phyloP scores from a whole-genome alignment of 2,329 filamentous ascomycete genomes.

The Pseudofabraea citricarpa region DNA sequence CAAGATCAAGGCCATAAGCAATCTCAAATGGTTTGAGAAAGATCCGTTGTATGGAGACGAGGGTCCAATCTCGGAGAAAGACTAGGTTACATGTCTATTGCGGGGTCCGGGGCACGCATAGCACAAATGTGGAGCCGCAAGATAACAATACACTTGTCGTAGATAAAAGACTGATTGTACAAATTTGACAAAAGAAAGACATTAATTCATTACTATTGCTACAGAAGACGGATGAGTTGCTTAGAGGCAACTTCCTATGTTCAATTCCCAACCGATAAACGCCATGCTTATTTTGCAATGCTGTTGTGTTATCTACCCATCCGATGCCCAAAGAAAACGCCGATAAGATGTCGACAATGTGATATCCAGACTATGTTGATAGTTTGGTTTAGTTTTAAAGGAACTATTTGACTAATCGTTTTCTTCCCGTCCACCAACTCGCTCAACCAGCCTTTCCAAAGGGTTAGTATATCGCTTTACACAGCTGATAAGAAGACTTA shows the following conservation, averaged over 20 bases:
- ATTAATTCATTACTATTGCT: conserved; percentile 9
- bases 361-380: not conserved
- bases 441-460: conserved; percentile 43
- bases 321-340: not conserved
- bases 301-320: too few relatives aligned
- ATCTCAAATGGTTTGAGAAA: conserved; percentile 50
- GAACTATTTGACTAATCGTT: conserved; percentile 17
- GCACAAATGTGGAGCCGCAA: not conserved
- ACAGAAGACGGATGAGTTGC: too few relatives aligned
- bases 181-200: not conserved
- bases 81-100: too few relatives aligned
- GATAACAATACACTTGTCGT: not conserved
- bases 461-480: not conserved
- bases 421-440: conserved; percentile 51
- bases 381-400: conserved; percentile 3
- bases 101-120: not conserved
- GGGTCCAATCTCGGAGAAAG: conserved; percentile 36
- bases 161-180: too few relatives aligned
- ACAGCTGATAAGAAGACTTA: conserved; percentile 23
- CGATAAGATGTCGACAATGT: conserved; percentile 2
- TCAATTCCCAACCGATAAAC: not conserved
- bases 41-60: conserved; percentile 56
- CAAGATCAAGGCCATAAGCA: conserved; percentile 42
- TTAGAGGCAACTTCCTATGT: too few relatives aligned
- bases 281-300: not conserved